Conservation (phyloP, 345 rosid species). For the Anacardium occidentale region DNA sequence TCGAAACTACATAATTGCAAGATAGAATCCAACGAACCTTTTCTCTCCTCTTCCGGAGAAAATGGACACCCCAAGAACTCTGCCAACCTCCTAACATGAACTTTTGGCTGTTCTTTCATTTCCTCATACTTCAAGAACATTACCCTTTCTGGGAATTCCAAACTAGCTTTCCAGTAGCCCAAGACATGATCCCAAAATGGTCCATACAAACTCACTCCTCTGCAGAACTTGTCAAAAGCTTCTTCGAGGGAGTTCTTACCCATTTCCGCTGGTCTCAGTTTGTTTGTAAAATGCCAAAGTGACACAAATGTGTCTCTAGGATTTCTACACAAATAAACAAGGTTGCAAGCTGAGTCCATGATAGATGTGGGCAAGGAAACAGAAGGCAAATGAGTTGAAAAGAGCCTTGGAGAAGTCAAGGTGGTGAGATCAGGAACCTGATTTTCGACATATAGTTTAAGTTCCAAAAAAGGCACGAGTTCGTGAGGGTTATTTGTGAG, state of each 20-base stretch:
- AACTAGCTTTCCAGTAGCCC: constrained; percentile 51
- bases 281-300: constrained; percentile 55
- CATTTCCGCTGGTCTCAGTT: constrained; percentile 24
- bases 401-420: constrained; percentile 39
- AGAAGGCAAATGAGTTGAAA: constrained; percentile 41
- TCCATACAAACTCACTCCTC: constrained; percentile 46
- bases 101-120: constrained; percentile 32
- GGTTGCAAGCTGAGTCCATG: constrained; percentile 37
- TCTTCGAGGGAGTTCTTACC: constrained; percentile 34
- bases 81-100: constrained; percentile 38
- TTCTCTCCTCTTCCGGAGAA: constrained; percentile 38
- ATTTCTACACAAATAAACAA: constrained; percentile 58
- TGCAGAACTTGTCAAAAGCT: constrained; percentile 41
- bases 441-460: constrained; percentile 19
- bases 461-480: constrained; percentile 57
- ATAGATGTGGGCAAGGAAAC: constrained; percentile 38
- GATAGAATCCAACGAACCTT: constrained; percentile 37
- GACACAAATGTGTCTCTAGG: constrained; percentile 61
- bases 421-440: constrained; percentile 29
- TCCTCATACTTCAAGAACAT: constrained; percentile 58
- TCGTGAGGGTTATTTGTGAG: constrained; percentile 50
- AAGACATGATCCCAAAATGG: constrained; percentile 65
- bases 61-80: constrained; percentile 49
- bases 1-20: constrained; percentile 50
- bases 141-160: constrained; percentile 37